Conservation (phyloP, 257 asterid genomes). For the Apocynum venetum region DNA sequence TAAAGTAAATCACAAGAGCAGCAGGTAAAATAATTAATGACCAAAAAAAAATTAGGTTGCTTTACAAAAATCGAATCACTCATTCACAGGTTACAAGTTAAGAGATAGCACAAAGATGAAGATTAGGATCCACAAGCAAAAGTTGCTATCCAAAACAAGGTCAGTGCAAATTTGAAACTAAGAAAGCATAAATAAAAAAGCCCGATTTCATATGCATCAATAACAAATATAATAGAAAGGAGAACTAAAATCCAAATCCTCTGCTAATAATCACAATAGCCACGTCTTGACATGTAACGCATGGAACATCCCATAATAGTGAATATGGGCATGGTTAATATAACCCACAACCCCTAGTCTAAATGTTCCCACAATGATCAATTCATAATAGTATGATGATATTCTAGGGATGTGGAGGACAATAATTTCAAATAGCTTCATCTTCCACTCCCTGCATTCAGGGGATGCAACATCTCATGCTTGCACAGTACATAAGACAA, state of each 20-base stretch:
- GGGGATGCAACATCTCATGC: not conserved
- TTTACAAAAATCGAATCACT: not conserved
- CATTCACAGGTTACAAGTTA: not conserved
- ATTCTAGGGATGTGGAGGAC: not conserved
- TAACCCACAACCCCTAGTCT: not conserved
- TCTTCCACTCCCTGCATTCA: not conserved
- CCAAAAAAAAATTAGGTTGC: not conserved
- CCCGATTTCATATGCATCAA: not conserved
- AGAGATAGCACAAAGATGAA: not conserved
- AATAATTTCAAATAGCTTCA: not conserved
- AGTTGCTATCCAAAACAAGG: constrained; percentile 1
- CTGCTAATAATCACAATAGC: not conserved
- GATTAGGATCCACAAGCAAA: not conserved
- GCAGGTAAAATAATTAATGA: not conserved
- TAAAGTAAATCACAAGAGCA: constrained; percentile 1
- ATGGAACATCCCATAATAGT: not conserved
- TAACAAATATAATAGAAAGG: not conserved
- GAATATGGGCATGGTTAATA: not conserved
- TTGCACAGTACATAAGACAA: not conserved
- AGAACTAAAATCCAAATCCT: not conserved
- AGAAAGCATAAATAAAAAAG: not conserved
- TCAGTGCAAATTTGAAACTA: not conserved
- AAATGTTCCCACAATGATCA: not conserved
- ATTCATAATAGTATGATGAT: not conserved
- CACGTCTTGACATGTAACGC: not conserved